Evolutionary conservation across 2,329 filamentous ascomycete species (phyloP).

Genomic region (Tolypocladium album): DNA sequence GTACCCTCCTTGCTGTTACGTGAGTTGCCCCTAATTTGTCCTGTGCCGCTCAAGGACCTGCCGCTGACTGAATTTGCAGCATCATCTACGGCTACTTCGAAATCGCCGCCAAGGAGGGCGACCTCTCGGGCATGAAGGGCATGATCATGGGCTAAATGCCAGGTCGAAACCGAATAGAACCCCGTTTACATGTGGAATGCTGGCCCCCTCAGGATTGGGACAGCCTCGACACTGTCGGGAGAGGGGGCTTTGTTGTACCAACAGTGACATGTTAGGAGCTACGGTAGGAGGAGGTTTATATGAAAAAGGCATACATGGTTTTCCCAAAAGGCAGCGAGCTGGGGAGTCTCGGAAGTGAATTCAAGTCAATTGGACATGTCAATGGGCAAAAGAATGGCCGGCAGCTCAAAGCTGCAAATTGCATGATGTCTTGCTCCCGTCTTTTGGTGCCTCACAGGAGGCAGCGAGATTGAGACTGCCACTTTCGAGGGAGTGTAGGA

Average conservation of each 20-base stretch:
- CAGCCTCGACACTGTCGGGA: neutral
- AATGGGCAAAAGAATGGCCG: neutral
- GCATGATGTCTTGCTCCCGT: neutral
- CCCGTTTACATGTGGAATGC: neutral
- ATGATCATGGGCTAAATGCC: conserved; percentile 55
- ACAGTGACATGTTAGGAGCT: neutral
- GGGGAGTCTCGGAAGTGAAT: neutral
- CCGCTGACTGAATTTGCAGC: conserved; percentile 32
- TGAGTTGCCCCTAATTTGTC: conserved; percentile 45
- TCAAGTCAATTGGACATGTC: conserved; percentile 1
- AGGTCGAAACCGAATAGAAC: neutral
- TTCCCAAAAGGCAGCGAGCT: neutral
- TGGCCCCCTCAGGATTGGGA: neutral
- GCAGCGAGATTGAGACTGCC: too few relatives aligned
- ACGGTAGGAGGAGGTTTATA: neutral
- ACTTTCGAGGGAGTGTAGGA: neutral
- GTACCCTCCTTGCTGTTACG: conserved; percentile 97
- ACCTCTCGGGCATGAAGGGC: conserved; percentile 72
- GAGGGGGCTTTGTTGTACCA: conserved; percentile 1
- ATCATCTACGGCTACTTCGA: conserved; percentile 99
- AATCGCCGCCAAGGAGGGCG: conserved; percentile 97
- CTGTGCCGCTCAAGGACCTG: too few relatives aligned
- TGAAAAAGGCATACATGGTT: conserved; percentile 1
- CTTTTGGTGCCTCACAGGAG: neutral
- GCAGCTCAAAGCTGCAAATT: neutral